A percentile compares a stretch with the other conserved stretches of the same genome.
phyloP scores from a whole-genome alignment of 352 stramenopile species.

The Thraustotheca clavata region DNA sequence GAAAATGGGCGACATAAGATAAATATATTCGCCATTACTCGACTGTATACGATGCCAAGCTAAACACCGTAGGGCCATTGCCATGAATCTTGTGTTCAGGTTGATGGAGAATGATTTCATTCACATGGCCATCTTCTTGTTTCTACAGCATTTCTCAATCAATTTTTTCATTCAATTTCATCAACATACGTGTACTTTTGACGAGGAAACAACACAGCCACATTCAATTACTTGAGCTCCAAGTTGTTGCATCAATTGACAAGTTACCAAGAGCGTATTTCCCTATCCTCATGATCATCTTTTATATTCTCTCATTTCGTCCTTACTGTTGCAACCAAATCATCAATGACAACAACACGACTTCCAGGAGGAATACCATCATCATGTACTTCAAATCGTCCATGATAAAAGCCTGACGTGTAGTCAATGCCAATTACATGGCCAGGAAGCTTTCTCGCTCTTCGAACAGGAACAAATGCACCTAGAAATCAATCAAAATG shows the following conservation, averaged over 20 bases:
- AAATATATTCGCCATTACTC: slow-evolving; percentile 6
- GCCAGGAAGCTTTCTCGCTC: slow-evolving; percentile 46
- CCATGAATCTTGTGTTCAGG: slow-evolving; percentile 16
- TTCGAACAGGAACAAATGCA: slow-evolving; percentile 65
- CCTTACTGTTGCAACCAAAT: slow-evolving; percentile 62
- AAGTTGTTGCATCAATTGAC: slow-evolving; percentile 61
- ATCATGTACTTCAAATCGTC: slow-evolving; percentile 72
- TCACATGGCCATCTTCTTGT: not conserved
- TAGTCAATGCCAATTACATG: slow-evolving; percentile 77
- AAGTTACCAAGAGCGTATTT: slow-evolving; percentile 73
- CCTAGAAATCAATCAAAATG: slow-evolving; percentile 18
- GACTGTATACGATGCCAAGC: slow-evolving; percentile 14
- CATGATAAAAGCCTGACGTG: slow-evolving; percentile 59
- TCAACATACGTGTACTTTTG: slow-evolving; percentile 9
- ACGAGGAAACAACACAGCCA: slow-evolving; percentile 39
- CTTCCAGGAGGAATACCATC: slow-evolving; percentile 60
- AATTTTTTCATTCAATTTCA: not conserved
- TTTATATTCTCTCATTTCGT: not conserved
- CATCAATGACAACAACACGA: slow-evolving; percentile 71
- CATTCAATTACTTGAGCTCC: slow-evolving; percentile 68
- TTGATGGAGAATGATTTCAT: slow-evolving; percentile 12
- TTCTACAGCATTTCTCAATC: not conserved
- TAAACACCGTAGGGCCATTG: slow-evolving; percentile 14
- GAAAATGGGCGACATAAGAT: slow-evolving; percentile 9
- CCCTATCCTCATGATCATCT: slow-evolving; percentile 27